These are phyloP conservation scores for Vaccinium corymbosum DNA, from an alignment of 148 eudicot genomes.

Conservation along the genomic window DNA sequence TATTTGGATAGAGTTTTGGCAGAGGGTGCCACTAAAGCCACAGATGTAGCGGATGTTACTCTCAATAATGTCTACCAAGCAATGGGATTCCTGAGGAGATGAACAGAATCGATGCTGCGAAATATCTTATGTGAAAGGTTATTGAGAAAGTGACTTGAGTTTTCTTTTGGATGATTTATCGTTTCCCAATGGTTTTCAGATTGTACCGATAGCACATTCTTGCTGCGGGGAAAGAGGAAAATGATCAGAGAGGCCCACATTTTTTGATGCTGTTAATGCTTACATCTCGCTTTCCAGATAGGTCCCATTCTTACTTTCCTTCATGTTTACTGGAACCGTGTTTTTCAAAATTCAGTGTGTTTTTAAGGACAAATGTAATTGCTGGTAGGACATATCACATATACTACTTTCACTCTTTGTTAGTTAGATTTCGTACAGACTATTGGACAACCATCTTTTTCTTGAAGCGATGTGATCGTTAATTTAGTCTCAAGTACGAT, in stretches of 20 bases:
- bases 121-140: constrained; percentile 6
- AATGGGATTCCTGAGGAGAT: constrained; percentile 78
- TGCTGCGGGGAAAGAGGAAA: constrained; percentile 9
- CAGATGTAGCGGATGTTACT: constrained; percentile 70
- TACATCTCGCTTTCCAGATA: not conserved
- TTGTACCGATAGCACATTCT: constrained; percentile 16
- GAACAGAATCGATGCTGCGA: constrained; percentile 20
- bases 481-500: not conserved
- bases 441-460: not conserved
- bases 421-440: not conserved
- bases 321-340: not conserved
- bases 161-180: not conserved
- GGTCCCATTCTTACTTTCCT: not conserved
- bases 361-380: not conserved
- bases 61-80: constrained; percentile 79
- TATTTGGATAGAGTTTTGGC: constrained; percentile 69
- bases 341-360: not conserved
- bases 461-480: not conserved
- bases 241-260: constrained; percentile 7
- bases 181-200: not conserved
- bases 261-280: not conserved
- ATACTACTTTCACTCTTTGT: not conserved
- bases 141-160: constrained; percentile 10
- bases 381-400: not conserved
- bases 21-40: constrained; percentile 76